A percentile compares a stretch with the other conserved stretches of the same genome.
These are phyloP conservation scores for Leishmania braziliensis DNA, from an alignment of 208 protist genomes.

Conservation along the genomic window DNA sequence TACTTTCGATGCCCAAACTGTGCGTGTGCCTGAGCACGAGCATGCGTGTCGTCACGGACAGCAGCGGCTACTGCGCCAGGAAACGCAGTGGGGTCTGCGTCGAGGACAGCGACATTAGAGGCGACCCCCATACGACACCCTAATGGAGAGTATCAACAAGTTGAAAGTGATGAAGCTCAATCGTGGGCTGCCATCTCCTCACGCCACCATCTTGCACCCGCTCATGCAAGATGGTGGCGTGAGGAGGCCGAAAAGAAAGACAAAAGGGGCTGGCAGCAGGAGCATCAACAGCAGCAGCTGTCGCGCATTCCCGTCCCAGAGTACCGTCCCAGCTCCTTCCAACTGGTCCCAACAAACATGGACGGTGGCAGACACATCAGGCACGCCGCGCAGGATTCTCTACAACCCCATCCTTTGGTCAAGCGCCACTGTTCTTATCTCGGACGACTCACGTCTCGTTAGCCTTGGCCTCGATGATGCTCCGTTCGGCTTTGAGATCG, in stretches of 20 bases:
- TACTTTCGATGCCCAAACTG: neutral
- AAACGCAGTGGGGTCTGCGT: neutral
- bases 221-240: too few species aligned
- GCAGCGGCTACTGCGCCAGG: neutral
- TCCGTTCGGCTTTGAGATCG: conserved; percentile 33
- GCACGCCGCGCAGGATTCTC: neutral
- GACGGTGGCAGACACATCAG: neutral
- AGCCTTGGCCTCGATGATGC: conserved; percentile 23
- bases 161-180: neutral
- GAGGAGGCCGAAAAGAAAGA: neutral
- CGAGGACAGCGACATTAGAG: neutral
- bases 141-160: neutral
- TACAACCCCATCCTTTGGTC: neutral
- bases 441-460: neutral
- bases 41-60: neutral
- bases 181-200: neutral
- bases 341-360: neutral
- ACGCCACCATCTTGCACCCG: neutral
- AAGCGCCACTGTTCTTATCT: neutral
- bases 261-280: neutral
- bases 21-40: neutral
- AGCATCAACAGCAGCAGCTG: neutral
- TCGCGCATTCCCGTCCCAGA: neutral
- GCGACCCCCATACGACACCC: neutral
- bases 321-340: neutral